Evolutionary conservation across 2,329 filamentous ascomycete species (phyloP), one percentile per base, ranked within the genome.

Genomic region (Periconia sp.): DNA sequence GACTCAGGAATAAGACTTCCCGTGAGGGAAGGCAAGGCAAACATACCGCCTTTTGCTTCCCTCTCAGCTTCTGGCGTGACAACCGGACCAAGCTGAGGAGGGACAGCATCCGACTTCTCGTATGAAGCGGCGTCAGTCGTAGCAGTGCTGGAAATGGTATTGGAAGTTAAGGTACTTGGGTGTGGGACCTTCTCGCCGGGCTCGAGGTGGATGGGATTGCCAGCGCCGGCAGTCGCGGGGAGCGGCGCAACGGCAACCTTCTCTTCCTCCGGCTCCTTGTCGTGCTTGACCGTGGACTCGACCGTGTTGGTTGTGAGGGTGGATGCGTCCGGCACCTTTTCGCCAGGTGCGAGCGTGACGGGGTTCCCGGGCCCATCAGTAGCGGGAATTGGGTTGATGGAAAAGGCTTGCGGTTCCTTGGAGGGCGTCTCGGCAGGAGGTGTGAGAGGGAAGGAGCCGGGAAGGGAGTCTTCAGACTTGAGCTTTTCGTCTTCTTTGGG

Each of bases 141-240:
- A 57, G 53, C 62, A 8, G 63, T 70, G 53, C 80, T 83, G 29
- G 85, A 83, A 62, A 96, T 81, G 36, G 90, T 86, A 68, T 88
- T 87, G 37, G 79, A 71, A 34, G 84, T 84, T 57, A 91, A 63
- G 18, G 80, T 79, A 68, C 74, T 80, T 18, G 79, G 70, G 34
- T 88, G 79, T 28, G 92, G 92, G 8, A 96, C 81, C 68, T 85
- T 84, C 74, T 95, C 89, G 59, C 91, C 91, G 4, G 92, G 87
- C 17, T 81, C 80, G 40, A 95, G 79, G 60, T 81, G 79, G 67
- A 96, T 82, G 6, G 92, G 92, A 71, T 96, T 96, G 45, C 90
- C 82, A 40, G 71, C 61, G 36, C 80, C 81, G 43, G 69, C 73
- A 13, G 80, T 78, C 9, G 81, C 81, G 31, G 82, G 81, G 45